Conservation (phyloP, 768 basidiomycete genomes). For the Leccinellum rugosiceps region DNA sequence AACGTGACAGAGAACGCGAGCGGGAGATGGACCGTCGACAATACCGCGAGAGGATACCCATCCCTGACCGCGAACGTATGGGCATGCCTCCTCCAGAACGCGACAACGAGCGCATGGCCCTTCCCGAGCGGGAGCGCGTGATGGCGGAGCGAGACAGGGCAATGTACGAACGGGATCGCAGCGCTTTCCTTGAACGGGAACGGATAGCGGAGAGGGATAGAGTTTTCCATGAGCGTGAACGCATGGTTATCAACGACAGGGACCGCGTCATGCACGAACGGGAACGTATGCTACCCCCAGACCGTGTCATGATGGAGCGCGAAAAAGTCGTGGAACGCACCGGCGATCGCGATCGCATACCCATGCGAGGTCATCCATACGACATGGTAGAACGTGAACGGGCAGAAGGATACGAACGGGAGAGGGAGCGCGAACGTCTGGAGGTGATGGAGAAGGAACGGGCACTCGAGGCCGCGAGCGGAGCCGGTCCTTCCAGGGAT, state of each 20-base stretch:
- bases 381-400: slow-evolving; percentile 28
- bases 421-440: slow-evolving; percentile 31
- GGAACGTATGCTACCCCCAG: slow-evolving; percentile 16
- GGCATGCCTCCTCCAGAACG: slow-evolving; percentile 19
- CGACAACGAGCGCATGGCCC: slow-evolving; percentile 17
- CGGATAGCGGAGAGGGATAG: slow-evolving; percentile 23
- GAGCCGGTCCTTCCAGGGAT: slow-evolving; percentile 16
- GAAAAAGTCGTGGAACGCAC: slow-evolving; percentile 22
- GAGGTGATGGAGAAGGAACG: slow-evolving; percentile 30
- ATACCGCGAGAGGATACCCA: slow-evolving; percentile 25
- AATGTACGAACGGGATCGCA: slow-evolving; percentile 25
- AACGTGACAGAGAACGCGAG: slow-evolving; percentile 25
- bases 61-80: slow-evolving; percentile 22
- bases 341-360: slow-evolving; percentile 24
- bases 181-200: slow-evolving; percentile 22
- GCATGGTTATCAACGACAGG: slow-evolving; percentile 21
- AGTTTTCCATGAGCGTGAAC: slow-evolving; percentile 21
- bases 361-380: slow-evolving; percentile 20
- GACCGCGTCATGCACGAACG: slow-evolving; percentile 25
- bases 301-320: slow-evolving; percentile 20
- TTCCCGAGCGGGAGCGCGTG: slow-evolving; percentile 23
- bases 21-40: slow-evolving; percentile 27
- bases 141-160: slow-evolving; percentile 21
- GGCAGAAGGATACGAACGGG: slow-evolving; percentile 31
- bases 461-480: slow-evolving; percentile 18